Evolutionary conservation across 352 stramenopile species (phyloP).

Genomic region (Globisporangium uncinulatum): DNA sequence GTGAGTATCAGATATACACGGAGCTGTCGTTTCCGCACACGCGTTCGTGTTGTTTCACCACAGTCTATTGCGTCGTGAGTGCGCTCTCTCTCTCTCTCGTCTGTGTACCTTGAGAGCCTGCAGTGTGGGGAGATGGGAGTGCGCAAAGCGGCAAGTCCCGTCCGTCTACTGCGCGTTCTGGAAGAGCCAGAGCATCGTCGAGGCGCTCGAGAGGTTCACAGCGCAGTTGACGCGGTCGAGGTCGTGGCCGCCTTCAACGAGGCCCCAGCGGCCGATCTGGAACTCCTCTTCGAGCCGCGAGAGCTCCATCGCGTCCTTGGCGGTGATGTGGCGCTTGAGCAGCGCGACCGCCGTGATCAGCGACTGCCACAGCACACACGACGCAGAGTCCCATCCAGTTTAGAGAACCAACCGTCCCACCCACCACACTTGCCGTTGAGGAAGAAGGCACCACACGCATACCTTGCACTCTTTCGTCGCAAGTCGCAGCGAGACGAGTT

Average conservation of each 20-base stretch:
- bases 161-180: conserved; percentile 50
- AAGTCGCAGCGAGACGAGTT: conserved; percentile 66
- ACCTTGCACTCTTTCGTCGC: conserved; percentile 88
- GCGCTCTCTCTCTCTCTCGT: too few species aligned
- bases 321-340: conserved; percentile 81
- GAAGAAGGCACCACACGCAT: background rate
- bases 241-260: conserved; percentile 87
- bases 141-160: background rate
- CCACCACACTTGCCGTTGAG: background rate
- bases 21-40: too few species aligned
- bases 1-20: too few species aligned
- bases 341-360: conserved; percentile 76
- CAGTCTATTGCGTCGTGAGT: too few species aligned
- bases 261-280: conserved; percentile 84
- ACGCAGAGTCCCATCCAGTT: background rate
- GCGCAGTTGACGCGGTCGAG: conserved; percentile 84
- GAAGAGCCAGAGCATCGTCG: conserved; percentile 79
- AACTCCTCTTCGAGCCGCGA: conserved; percentile 85
- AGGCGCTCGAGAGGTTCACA: conserved; percentile 79
- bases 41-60: too few species aligned
- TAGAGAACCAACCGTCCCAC: background rate
- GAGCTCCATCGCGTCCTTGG: conserved; percentile 82
- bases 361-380: conserved; percentile 31
- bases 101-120: too few species aligned
- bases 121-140: too few species aligned